phyloP scores from a whole-genome alignment of 768 basidiomycete genomes.

The button mushroom (Agaricus bisporus) region DNA sequence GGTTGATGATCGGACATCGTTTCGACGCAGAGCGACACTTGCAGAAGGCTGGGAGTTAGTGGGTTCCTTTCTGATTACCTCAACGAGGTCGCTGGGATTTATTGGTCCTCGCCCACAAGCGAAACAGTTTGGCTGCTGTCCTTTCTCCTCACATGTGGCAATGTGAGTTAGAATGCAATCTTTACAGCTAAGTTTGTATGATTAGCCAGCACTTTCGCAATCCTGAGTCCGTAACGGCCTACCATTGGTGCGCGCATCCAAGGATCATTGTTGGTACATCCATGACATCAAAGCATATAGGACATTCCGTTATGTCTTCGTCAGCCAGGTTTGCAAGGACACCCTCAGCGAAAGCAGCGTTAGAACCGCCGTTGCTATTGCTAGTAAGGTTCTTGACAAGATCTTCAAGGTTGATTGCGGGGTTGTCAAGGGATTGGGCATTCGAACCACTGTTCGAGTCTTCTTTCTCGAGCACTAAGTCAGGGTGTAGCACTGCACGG shows the following conservation, averaged over 20 bases:
- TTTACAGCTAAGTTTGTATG: conserved; percentile 52
- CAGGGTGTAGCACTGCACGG: conserved; percentile 89
- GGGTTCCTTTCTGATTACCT: conserved; percentile 42
- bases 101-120: conserved; percentile 70
- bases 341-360: conserved; percentile 47
- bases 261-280: conserved; percentile 66
- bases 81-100: conserved; percentile 58
- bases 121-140: conserved; percentile 71
- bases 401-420: conserved; percentile 47
- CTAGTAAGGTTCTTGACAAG: conserved; percentile 49
- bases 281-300: conserved; percentile 77
- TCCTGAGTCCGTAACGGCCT: conserved; percentile 15
- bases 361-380: conserved; percentile 28
- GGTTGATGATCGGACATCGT: conserved; percentile 85
- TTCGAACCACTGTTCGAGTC: conserved; percentile 25
- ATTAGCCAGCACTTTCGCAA: neutral
- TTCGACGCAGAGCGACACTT: conserved; percentile 58
- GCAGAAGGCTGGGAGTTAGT: conserved; percentile 29
- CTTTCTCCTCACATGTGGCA: conserved; percentile 59
- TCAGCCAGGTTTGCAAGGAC: conserved; percentile 63
- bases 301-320: conserved; percentile 56
- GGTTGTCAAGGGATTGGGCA: conserved; percentile 31
- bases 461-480: conserved; percentile 61
- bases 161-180: conserved; percentile 82
- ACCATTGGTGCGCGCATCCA: conserved; percentile 75